phyloP scores from a whole-genome alignment of 495 filamentous ascomycete species.

The Podospora conica region DNA sequence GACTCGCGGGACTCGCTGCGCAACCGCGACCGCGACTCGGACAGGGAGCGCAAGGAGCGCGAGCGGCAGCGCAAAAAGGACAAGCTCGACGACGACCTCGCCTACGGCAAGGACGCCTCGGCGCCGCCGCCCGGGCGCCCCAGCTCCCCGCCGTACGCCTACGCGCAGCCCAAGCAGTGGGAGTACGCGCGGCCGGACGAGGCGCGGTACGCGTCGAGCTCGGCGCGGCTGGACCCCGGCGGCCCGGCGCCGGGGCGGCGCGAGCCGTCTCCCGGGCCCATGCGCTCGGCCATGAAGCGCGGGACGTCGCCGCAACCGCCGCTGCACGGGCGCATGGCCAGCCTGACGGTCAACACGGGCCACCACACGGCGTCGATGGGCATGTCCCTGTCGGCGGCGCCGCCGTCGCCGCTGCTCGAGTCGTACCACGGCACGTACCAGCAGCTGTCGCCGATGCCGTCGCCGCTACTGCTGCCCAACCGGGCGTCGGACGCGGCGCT shows the following conservation, averaged over 20 bases:
- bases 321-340: constrained; percentile 44
- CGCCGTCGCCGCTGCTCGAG: constrained; percentile 79
- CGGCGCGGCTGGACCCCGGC: constrained; percentile 7
- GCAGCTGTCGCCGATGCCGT: constrained; percentile 90
- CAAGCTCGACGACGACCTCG: constrained; percentile 39
- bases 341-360: constrained; percentile 38
- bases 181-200: constrained; percentile 45
- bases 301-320: constrained; percentile 45
- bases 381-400: constrained; percentile 49
- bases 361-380: constrained; percentile 30
- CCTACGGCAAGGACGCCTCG: constrained; percentile 37
- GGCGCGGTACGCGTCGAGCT: constrained; percentile 32
- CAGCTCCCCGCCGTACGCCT: constrained; percentile 28
- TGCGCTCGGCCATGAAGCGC: constrained; percentile 34
- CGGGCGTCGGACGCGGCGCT: constrained; percentile 20
- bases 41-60: constrained; percentile 22
- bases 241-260: constrained; percentile 24
- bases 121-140: constrained; percentile 22
- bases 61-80: constrained; percentile 31
- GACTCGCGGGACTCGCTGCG: constrained; percentile 30
- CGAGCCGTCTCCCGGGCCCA: constrained; percentile 21
- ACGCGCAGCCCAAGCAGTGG: constrained; percentile 45
- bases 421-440: constrained; percentile 94
- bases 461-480: constrained; percentile 52
- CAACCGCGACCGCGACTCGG: constrained; percentile 28